phyloP scores from a whole-genome alignment of 441 rosid species.

The Adansonia gregorii region DNA sequence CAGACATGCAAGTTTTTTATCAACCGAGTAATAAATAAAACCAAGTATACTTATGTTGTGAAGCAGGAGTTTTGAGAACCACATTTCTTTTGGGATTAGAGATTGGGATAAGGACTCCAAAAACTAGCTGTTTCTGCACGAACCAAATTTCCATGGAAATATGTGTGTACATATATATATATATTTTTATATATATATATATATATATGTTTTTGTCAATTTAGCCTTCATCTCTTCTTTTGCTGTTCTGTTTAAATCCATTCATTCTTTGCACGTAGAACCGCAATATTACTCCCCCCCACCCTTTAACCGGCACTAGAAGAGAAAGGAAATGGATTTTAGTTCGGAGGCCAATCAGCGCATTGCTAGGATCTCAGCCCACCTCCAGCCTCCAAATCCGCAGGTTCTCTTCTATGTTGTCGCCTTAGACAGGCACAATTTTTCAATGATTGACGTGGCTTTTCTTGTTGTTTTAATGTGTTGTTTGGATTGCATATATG shows the following conservation, averaged over 20 bases:
- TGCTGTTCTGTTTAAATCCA: conserved; percentile 20
- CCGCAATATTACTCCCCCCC: background rate
- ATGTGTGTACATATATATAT: background rate
- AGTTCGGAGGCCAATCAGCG: conserved; percentile 54
- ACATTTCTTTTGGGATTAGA: conserved; percentile 16
- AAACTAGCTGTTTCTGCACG: conserved; percentile 26
- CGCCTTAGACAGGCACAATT: background rate
- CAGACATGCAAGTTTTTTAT: background rate
- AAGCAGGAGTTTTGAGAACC: conserved; percentile 19
- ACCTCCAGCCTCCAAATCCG: conserved; percentile 53
- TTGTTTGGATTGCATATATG: conserved; percentile 10
- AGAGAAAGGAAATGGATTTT: conserved; percentile 52
- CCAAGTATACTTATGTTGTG: background rate
- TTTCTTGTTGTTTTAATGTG: background rate
- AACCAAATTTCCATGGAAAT: conserved; percentile 4
- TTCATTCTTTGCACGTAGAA: background rate
- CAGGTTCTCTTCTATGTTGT: conserved; percentile 42
- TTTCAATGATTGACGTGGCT: background rate
- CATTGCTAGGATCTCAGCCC: conserved; percentile 63
- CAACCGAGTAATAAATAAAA: background rate
- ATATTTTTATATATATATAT: background rate
- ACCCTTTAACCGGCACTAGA: background rate
- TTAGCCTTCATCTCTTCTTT: conserved; percentile 20
- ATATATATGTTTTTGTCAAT: conserved; percentile 14
- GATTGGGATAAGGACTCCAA: conserved; percentile 31